Conservation (phyloP, 202 grass and related monocot genomes). For the Carex arenaria region DNA sequence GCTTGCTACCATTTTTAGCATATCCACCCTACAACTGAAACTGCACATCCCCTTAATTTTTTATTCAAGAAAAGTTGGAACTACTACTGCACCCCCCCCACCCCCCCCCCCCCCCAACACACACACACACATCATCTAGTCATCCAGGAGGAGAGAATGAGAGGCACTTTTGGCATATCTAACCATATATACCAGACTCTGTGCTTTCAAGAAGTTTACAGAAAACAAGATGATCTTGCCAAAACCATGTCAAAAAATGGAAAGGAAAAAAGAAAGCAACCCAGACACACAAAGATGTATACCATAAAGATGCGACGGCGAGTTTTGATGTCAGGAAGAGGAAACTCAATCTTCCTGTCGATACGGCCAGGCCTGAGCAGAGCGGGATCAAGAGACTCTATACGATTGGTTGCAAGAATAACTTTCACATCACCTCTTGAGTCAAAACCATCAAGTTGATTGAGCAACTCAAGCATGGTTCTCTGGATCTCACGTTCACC, state of each 20-base stretch:
- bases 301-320: constrained; percentile 77
- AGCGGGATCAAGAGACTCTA: constrained; percentile 92
- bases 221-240: constrained; percentile 1
- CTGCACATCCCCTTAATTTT: background rate
- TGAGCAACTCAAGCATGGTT: constrained; percentile 93
- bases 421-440: constrained; percentile 97
- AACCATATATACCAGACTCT: background rate
- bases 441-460: constrained; percentile 95
- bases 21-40: background rate
- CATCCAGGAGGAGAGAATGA: background rate
- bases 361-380: constrained; percentile 93
- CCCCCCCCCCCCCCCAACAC: too few species aligned
- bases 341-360: constrained; percentile 91
- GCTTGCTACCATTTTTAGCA: background rate
- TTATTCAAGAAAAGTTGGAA: background rate
- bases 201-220: constrained; percentile 3
- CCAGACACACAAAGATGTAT: background rate
- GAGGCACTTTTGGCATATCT: background rate
- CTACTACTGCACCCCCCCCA: too few species aligned
- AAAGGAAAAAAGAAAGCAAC: background rate
- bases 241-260: background rate
- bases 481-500: constrained; percentile 95
- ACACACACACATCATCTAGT: background rate
- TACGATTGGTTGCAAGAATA: constrained; percentile 96
- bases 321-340: constrained; percentile 97